Percentiles rank a stretch among this genome's conserved stretches.
phyloP scores from a whole-genome alignment of 2,329 filamentous ascomycete species.

The Graphium sp. region DNA sequence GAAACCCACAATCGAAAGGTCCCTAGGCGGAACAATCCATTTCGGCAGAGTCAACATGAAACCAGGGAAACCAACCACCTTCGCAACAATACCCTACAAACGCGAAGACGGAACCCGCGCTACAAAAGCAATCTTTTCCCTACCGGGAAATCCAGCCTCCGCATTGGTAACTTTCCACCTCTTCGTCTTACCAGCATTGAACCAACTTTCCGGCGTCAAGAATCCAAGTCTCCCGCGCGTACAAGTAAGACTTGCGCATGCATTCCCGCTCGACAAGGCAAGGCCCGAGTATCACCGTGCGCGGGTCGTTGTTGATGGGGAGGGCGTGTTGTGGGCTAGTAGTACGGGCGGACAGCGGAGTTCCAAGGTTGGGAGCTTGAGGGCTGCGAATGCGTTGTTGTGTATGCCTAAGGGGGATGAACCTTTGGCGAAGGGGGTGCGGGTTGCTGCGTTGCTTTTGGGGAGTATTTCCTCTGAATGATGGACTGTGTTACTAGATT shows the following conservation, averaged over 20 bases:
- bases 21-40: conserved; percentile 81
- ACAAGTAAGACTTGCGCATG: conserved; percentile 53
- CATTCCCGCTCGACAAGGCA: conserved; percentile 56
- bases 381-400: conserved; percentile 73
- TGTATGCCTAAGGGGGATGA: conserved; percentile 53
- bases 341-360: conserved; percentile 88
- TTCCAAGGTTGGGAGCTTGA: conserved; percentile 75
- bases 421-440: conserved; percentile 49
- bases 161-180: conserved; percentile 87
- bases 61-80: conserved; percentile 93
- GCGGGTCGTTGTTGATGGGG: conserved; percentile 44
- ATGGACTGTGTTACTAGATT: neutral
- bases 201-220: conserved; percentile 54
- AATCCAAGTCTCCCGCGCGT: conserved; percentile 56
- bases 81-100: conserved; percentile 67
- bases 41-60: conserved; percentile 97
- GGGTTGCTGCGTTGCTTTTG: conserved; percentile 69
- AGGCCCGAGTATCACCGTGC: conserved; percentile 86
- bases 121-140: conserved; percentile 63
- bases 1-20: conserved; percentile 87
- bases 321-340: conserved; percentile 54
- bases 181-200: conserved; percentile 78
- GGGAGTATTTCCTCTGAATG: conserved; percentile 5
- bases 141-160: conserved; percentile 88
- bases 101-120: conserved; percentile 38